Evolutionary conservation across 2,329 filamentous ascomycete genomes (phyloP).

Genomic region (Botrytis paeoniae): DNA sequence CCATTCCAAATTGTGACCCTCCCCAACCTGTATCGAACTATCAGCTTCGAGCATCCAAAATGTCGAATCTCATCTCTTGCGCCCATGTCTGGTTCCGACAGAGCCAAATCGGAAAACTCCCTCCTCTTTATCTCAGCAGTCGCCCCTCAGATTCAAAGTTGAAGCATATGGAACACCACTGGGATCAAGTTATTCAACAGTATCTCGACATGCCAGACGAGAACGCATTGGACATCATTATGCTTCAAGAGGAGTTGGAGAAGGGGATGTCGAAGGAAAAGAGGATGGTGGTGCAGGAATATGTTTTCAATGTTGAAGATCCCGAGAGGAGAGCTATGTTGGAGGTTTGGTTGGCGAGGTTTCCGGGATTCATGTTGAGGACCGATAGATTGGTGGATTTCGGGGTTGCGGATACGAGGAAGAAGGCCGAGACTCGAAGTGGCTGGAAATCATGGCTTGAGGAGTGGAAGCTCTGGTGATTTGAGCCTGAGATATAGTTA

Average conservation of each 20-base stretch:
- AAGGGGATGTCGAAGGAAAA: conserved; percentile 10
- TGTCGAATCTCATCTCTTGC: neutral
- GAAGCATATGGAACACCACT: conserved; percentile 8
- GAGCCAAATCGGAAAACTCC: neutral
- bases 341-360: conserved; percentile 9
- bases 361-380: conserved; percentile 9
- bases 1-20: neutral
- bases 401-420: neutral
- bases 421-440: neutral
- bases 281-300: neutral
- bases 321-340: conserved; percentile 10
- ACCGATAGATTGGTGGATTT: conserved; percentile 4
- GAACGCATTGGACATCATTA: neutral
- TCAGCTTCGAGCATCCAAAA: neutral
- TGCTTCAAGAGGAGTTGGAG: conserved; percentile 6
- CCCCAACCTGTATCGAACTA: neutral
- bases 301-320: neutral
- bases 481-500: neutral
- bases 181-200: neutral
- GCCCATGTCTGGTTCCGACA: neutral
- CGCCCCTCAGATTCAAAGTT: neutral
- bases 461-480: conserved; percentile 7
- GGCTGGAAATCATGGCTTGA: conserved; percentile 1
- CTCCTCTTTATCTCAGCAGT: conserved; percentile 11
- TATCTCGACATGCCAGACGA: neutral